phyloP scores from a whole-genome alignment of 805 yeast species.

The Torulaspora microellipsoides region DNA sequence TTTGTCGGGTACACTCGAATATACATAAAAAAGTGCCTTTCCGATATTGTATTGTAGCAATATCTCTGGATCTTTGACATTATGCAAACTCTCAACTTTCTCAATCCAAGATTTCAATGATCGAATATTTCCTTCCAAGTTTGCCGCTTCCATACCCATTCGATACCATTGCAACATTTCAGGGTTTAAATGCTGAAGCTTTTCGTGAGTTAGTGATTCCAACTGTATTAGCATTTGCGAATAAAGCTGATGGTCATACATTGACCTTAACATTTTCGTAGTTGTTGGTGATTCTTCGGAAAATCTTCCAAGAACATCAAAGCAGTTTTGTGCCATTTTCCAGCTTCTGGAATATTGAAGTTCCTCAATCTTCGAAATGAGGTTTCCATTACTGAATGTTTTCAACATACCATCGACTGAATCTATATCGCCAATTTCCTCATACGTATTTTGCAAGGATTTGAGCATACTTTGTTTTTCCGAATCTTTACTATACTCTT shows the following conservation, averaged over 20 bases:
- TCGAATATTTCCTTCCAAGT: constrained; percentile 52
- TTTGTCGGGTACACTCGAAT: constrained; percentile 30
- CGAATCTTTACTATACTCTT: constrained; percentile 18
- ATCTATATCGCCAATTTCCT: constrained; percentile 84
- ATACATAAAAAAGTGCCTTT: constrained; percentile 49
- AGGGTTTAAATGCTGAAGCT: constrained; percentile 33
- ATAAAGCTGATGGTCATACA: constrained; percentile 72
- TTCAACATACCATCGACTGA: constrained; percentile 82
- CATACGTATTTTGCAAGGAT: constrained; percentile 69
- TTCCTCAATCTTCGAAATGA: constrained; percentile 72
- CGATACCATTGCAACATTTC: constrained; percentile 48
- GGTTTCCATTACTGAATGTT: constrained; percentile 59
- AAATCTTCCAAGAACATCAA: constrained; percentile 55
- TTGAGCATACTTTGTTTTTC: constrained; percentile 35
- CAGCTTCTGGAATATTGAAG: constrained; percentile 83
- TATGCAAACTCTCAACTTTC: constrained; percentile 42
- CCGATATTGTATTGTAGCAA: constrained; percentile 63
- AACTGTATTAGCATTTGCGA: constrained; percentile 57
- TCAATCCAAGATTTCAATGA: constrained; percentile 56
- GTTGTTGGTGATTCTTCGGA: constrained; percentile 35
- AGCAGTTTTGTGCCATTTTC: constrained; percentile 82
- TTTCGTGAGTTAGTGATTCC: constrained; percentile 36
- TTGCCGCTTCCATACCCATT: constrained; percentile 72
- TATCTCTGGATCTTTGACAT: constrained; percentile 47
- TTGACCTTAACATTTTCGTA: constrained; percentile 62